Evolutionary conservation across 345 rosid genomes (phyloP).

Genomic region (Carallia pectinifolia): DNA sequence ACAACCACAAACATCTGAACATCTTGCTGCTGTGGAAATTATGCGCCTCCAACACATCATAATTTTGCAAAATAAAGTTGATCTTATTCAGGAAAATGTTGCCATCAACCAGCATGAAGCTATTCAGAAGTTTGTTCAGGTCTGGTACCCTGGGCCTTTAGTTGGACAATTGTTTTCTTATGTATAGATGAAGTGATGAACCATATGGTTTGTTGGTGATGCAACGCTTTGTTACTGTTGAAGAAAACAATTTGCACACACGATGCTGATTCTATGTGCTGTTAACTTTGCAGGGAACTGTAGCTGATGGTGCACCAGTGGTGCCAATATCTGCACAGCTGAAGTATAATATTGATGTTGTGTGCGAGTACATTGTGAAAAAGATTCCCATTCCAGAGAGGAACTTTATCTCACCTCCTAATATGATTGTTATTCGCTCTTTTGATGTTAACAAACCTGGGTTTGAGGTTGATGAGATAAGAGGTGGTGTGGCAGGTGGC

Average conservation of each 20-base stretch:
- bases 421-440: constrained; percentile 94
- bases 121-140: constrained; percentile 82
- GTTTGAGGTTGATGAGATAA: constrained; percentile 84
- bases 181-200: background rate
- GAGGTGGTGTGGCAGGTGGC: constrained; percentile 99
- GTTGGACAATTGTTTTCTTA: background rate
- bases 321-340: constrained; percentile 96
- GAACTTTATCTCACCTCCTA: constrained; percentile 82
- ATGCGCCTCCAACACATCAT: constrained; percentile 93
- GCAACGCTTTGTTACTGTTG: background rate
- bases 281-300: constrained; percentile 67
- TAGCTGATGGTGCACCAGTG: constrained; percentile 85
- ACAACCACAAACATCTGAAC: constrained; percentile 98
- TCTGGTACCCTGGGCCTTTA: constrained; percentile 12
- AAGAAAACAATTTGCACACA: background rate
- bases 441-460: constrained; percentile 98
- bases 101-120: constrained; percentile 92
- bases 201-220: background rate
- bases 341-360: constrained; percentile 89
- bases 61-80: constrained; percentile 93
- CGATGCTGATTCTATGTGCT: background rate
- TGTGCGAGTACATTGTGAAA: constrained; percentile 89
- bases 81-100: constrained; percentile 92
- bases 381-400: constrained; percentile 95
- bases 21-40: constrained; percentile 95